Evolutionary conservation across 2,329 filamentous ascomycete genomes (phyloP), one percentile per base, ranked within the genome.

Genomic region (Pseudofabraea citricarpa): DNA sequence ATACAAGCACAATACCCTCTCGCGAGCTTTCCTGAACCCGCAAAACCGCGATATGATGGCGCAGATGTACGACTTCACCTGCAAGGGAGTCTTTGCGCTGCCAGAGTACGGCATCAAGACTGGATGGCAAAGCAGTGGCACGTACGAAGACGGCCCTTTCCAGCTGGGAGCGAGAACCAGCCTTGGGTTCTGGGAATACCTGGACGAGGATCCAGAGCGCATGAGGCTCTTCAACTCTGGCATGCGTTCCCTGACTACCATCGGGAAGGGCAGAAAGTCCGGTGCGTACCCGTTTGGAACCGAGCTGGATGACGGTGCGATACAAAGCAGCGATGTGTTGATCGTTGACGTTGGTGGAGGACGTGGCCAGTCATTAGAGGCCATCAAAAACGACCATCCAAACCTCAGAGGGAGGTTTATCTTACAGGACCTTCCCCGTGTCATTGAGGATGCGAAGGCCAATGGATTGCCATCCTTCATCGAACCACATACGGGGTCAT

Each of bases 401-500:
- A 39, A 44, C 7, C 22, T 44, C 3, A 45, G 47, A 13, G 55
- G 55, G 10, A 47, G 37, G 37, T 37, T 58, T 6, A 46, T 58
- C 1, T 43, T 58, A 2, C 55, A 58, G 20, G 56, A 58, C 29
- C 47, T 42, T 6, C 23, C 44, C 5, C n/a, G 38, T n/a, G 52
- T 56, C 23, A 44, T 53, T 33, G 45, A 24, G 6, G 45, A 37
- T 3, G 37, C 50, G 12, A 16, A 13, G 3, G 36, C 37, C 8
- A 15, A 15, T 3, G n/a, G n/a, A n/a, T n/a, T n/a, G n/a, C 27
- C 44, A 6, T 24, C 42, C 9, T 35, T 55, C 29, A 56, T 64
- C 23, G 55, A 52, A 36, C 44, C 42, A 6, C 52, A 61, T 49
- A 50, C 47, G 6, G 53, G 65, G 46, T 55, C 62, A 42, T 62